phyloP scores from a whole-genome alignment of 192 early-diverging fungal genomes.

The Coemansia sp. region DNA sequence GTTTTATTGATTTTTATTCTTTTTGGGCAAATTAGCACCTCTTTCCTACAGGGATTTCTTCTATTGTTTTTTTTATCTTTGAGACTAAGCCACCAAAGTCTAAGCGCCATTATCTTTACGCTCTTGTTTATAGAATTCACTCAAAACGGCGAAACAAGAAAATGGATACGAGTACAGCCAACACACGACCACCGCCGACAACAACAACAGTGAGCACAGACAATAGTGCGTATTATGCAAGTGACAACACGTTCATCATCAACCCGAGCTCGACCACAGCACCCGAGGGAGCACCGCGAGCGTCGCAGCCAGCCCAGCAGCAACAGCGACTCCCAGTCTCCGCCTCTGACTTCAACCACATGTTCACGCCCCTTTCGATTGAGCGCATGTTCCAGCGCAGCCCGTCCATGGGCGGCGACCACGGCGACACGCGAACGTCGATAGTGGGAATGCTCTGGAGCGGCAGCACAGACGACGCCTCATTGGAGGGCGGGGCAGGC shows the following conservation, averaged over 20 bases:
- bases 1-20: background rate
- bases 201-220: background rate
- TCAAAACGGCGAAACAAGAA: background rate
- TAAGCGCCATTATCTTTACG: conserved; percentile 1
- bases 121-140: background rate
- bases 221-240: conserved; percentile 2
- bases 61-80: conserved; percentile 2
- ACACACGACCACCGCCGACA: background rate
- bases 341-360: conserved; percentile 38
- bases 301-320: background rate
- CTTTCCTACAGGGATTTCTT: conserved; percentile 1
- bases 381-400: conserved; percentile 41
- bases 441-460: conserved; percentile 38
- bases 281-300: background rate
- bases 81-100: conserved; percentile 6
- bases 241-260: conserved; percentile 38
- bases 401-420: background rate
- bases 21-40: background rate
- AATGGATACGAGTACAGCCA: conserved; percentile 9
- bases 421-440: conserved; percentile 17
- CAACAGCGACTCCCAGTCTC: conserved; percentile 28
- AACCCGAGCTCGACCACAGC: conserved; percentile 14
- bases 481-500: conserved; percentile 30
- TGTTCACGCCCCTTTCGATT: conserved; percentile 45
- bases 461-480: conserved; percentile 15